phyloP scores from a whole-genome alignment of 2,329 filamentous ascomycete genomes.

The Fusarium tricinctum region DNA sequence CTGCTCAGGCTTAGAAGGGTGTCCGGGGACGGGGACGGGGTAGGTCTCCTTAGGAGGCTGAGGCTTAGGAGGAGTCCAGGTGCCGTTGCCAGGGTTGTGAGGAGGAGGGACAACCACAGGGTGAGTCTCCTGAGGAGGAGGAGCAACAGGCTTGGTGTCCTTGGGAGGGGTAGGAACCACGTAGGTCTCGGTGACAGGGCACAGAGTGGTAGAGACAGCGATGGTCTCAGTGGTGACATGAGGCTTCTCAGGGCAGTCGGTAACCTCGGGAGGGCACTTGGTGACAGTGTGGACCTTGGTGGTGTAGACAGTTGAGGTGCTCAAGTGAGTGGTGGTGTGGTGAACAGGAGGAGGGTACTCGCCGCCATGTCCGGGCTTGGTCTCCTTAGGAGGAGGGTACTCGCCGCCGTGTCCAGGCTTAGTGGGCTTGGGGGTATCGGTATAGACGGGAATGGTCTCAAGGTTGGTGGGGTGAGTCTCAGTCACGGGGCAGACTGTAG shows the following conservation, averaged over 20 bases:
- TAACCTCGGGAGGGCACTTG: constrained; percentile 29
- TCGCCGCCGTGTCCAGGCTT: background rate
- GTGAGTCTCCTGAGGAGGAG: constrained; percentile 3
- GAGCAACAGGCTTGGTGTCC: background rate
- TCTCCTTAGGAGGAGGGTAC: background rate
- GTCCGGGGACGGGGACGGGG: background rate
- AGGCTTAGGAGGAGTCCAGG: background rate
- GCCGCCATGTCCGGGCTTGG: too few relatives aligned
- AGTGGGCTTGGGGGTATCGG: constrained; percentile 4
- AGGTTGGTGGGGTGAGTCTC: constrained; percentile 2
- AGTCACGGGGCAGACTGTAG: constrained; percentile 36
- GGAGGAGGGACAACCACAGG: constrained; percentile 15
- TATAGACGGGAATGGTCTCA: constrained; percentile 9
- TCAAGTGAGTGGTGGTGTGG: constrained; percentile 29
- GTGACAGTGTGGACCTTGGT: constrained; percentile 42
- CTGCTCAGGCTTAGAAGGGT: background rate
- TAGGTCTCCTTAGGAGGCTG: constrained; percentile 23
- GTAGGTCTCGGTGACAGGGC: constrained; percentile 37
- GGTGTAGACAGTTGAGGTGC: constrained; percentile 39
- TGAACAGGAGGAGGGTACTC: constrained; percentile 6
- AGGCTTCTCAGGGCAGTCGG: constrained; percentile 35
- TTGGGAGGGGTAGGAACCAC: constrained; percentile 12
- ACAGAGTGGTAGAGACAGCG: constrained; percentile 38
- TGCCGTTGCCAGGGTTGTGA: constrained; percentile 26
- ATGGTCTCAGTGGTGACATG: constrained; percentile 39